Conservation (phyloP, 768 basidiomycete species). For the Leccinum fibrillosum region DNA sequence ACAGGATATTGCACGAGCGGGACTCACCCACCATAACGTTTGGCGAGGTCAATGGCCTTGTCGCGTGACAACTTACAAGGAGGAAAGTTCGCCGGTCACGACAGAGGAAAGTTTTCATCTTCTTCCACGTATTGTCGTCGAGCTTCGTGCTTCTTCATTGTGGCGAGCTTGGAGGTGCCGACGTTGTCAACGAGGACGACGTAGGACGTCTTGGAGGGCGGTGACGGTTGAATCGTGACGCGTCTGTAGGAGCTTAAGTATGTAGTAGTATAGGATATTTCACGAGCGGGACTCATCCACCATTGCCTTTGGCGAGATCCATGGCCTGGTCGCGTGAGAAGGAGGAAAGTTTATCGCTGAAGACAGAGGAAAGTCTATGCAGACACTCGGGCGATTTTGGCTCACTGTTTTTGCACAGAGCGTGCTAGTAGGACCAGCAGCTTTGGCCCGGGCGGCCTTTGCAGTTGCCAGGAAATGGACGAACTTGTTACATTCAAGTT, state of each 20-base stretch:
- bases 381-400: conserved; percentile 77
- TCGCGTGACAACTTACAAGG: too few species aligned
- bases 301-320: conserved; percentile 89
- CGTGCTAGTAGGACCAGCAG: conserved; percentile 48
- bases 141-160: conserved; percentile 70
- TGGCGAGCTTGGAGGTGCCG: conserved; percentile 82
- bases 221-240: conserved; percentile 49
- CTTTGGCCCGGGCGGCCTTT: conserved; percentile 49
- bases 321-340: conserved; percentile 84
- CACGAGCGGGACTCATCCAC: conserved; percentile 58
- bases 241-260: conserved; percentile 28
- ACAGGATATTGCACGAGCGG: too few species aligned
- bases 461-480: conserved; percentile 23
- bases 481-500: too few species aligned
- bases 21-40: too few species aligned
- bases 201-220: conserved; percentile 85
- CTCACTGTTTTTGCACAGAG: conserved; percentile 59
- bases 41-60: too few species aligned
- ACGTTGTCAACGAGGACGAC: conserved; percentile 88
- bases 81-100: too few species aligned
- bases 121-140: too few species aligned
- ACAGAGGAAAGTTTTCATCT: conserved; percentile 39
- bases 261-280: too few species aligned
- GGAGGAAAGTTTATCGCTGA: conserved; percentile 88
- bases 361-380: conserved; percentile 86